phyloP scores from a whole-genome alignment of 192 early-diverging fungal species.

The Mortierella antarctica region DNA sequence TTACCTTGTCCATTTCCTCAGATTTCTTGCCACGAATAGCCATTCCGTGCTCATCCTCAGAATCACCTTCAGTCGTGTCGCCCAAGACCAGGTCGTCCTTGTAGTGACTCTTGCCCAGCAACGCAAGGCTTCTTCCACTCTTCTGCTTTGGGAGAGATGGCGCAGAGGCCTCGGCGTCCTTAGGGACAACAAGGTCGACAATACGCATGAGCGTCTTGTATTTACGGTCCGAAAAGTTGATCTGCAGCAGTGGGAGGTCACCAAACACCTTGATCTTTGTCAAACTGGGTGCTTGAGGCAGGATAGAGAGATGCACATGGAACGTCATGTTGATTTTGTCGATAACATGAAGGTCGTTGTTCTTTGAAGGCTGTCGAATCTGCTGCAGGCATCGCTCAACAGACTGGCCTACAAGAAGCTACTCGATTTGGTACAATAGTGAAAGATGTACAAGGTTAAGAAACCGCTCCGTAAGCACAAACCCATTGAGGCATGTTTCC shows the following conservation, averaged over 20 bases:
- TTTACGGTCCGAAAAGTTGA: constrained; percentile 95
- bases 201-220: constrained; percentile 90
- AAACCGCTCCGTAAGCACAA: neutral
- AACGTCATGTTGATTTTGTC: constrained; percentile 90
- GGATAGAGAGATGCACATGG: constrained; percentile 84
- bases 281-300: constrained; percentile 79
- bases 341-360: constrained; percentile 81
- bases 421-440: neutral
- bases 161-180: constrained; percentile 33
- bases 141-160: constrained; percentile 27
- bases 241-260: constrained; percentile 81
- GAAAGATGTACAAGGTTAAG: neutral
- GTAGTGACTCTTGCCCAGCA: constrained; percentile 26
- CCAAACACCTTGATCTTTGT: constrained; percentile 83
- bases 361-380: constrained; percentile 62
- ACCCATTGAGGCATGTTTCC: neutral
- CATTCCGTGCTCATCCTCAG: constrained; percentile 34
- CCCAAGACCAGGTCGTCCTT: constrained; percentile 42
- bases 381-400: constrained; percentile 78
- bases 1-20: constrained; percentile 34
- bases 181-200: constrained; percentile 73
- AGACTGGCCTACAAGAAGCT: constrained; percentile 80
- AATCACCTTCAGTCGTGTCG: constrained; percentile 36
- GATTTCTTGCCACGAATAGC: constrained; percentile 4
- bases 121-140: constrained; percentile 18